Conservation (phyloP, 2,329 filamentous ascomycete genomes). For the Neophaeococcomyces mojaviensis region DNA sequence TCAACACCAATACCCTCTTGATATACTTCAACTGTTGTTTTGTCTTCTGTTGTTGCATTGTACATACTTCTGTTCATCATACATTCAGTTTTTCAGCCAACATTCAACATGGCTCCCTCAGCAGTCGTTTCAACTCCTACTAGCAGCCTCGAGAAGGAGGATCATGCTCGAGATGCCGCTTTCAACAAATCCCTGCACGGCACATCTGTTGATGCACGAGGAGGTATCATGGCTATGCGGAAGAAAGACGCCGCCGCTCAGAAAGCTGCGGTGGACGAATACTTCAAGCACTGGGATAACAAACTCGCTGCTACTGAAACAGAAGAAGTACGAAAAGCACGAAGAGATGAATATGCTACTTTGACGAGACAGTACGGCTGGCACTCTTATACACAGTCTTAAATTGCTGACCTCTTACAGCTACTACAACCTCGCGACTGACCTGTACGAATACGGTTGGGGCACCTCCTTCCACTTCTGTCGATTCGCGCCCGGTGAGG, state of each 20-base stretch:
- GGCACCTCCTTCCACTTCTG: conserved; percentile 96
- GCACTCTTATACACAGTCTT: conserved; percentile 22
- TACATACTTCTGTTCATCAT: conserved; percentile 1
- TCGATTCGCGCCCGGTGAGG: conserved; percentile 78
- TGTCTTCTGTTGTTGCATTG: conserved; percentile 10
- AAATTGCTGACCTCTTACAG: conserved; percentile 36
- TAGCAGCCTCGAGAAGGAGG: conserved; percentile 63
- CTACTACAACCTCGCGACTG: conserved; percentile 96
- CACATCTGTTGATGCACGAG: conserved; percentile 59
- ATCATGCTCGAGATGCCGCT: conserved; percentile 76
- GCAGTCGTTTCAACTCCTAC: conserved; percentile 24
- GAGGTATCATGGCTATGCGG: conserved; percentile 76
- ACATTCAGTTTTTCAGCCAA: conserved; percentile 9
- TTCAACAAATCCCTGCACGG: conserved; percentile 88
- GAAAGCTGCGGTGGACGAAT: conserved; percentile 76
- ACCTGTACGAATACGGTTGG: conserved; percentile 96
- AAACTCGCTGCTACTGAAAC: conserved; percentile 74
- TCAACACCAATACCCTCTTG: background rate
- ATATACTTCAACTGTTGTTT: conserved; percentile 9
- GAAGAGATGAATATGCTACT: conserved; percentile 83
- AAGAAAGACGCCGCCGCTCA: conserved; percentile 73
- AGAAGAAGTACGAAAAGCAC: conserved; percentile 68
- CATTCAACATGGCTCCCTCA: conserved; percentile 42
- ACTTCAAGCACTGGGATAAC: conserved; percentile 96
- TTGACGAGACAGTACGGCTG: conserved; percentile 78